Evolutionary conservation across 176 grass and related monocot species (phyloP), one percentile per base, ranked within the genome.

Genomic region (Puccinellia tenuiflora): DNA sequence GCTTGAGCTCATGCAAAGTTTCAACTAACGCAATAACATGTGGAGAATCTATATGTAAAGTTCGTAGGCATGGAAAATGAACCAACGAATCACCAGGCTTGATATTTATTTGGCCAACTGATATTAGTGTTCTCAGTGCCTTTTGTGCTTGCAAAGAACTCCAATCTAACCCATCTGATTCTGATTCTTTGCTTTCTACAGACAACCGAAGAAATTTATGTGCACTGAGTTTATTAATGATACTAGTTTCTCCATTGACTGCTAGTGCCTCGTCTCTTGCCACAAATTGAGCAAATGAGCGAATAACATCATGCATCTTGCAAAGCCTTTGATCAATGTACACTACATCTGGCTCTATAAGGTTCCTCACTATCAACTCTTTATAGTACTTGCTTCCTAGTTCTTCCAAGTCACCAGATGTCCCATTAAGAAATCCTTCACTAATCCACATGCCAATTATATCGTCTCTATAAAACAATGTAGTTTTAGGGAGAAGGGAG

Each of bases 381-480:
- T 80, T 13, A 4, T 63, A 86, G 10, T 60, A 86, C 2, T n/a
- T 0, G 0, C 0, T 26, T 30, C 76, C 76, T 15, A 63, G 0
- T 29, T 50, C n/a, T 63, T 86, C 76, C 0, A 86, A 22, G 9
- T 79, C 53, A 6, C 0, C 0, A 0, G 66, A 61, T 29, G 5
- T 10, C 20, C 53, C n/a, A 0, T 73, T 29, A 39, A 86, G 20
- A 55, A 67, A 65, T 6, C 77, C 77, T 81, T 86, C 85, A 12
- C 45, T n/a, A 2, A 86, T 81, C 85, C 85, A 86, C 85, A 86
- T 81, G 33, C 46, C 7, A 66, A 86, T 5, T 2, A 86, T 24
- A 0, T 30, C 1, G 1, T 5, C 0, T 0, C 0, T 0, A 1
- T 0, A 0, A 0, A 86, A 81, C 0, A 0, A 0, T 28, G 0